Base-by-base conservation (phyloP, 2,329 filamentous ascomycete genomes). In the Xylariaceae sp. region DNA sequence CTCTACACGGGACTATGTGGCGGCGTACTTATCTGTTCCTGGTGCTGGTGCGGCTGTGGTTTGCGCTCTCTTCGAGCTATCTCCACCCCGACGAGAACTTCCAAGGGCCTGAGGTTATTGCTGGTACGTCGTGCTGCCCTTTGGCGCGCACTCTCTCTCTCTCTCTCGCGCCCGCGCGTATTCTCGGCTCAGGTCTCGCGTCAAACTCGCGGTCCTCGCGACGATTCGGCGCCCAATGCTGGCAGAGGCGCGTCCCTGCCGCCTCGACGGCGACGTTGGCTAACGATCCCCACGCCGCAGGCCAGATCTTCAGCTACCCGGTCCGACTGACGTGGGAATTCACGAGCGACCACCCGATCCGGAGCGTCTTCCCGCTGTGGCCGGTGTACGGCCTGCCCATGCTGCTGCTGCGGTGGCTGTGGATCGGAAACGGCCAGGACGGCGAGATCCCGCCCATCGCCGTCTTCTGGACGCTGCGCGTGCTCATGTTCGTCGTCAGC, bases 61-160 rank as follows among this genome's bases (percentile, higher is more conserved):
- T 96, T 59, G 90, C 92, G 40, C 67, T 96, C 45, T 89, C 83
- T 43, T 85, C 92, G 38, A 96, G 90, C 69, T 98, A 98, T 61
- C 76, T 98, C 29, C 92, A 98, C 60, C 92, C 92, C 5, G 92
- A 98, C 65, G 92, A 98, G 71, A 92, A 96, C 68, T 98, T 98
- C 54, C 92, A 98, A 65, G 92, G 92, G 22, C 92, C 92, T 12
- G 92, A 98, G 67, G 82, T 96, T 45, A 92, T 96, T 54, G 89
- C 90, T 53, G 90, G 90, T 95, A 76, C 48, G 80, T 44, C 7
- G n/a, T 11, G 21, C 14, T 24, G 23, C 15, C n/a, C 13, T 31
- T 19, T 11, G 30, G 15, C n/a, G n/a, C n/a, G n/a, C n/a, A n/a
- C n/a, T n/a, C n/a, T n/a, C n/a, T n/a, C n/a, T n/a, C n/a, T n/a